A percentile compares a stretch with the other conserved stretches of the same genome.
These are phyloP conservation scores for Periconia digitata DNA, from an alignment of 2,329 filamentous ascomycete species.

Conservation along the genomic window DNA sequence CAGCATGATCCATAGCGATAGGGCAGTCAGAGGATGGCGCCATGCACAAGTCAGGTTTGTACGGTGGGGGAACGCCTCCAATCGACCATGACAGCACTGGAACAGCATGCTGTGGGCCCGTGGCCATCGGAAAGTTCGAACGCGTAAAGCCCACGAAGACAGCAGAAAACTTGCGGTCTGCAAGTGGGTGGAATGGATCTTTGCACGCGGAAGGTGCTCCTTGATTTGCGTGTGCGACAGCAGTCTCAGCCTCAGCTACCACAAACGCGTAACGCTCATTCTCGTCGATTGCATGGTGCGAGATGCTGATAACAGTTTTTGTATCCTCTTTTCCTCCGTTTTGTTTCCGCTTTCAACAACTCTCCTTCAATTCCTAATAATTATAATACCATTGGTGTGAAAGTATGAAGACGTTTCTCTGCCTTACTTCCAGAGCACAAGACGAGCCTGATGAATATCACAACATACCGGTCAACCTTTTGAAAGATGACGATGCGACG, in stretches of 20 bases:
- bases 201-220: background rate
- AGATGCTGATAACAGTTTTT: background rate
- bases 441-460: slow-evolving; percentile 1
- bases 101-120: background rate
- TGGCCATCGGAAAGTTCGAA: background rate
- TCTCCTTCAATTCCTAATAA: background rate
- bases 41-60: slow-evolving; percentile 1
- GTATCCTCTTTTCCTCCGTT: background rate
- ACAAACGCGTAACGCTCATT: background rate
- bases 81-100: background rate
- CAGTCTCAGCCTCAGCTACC: background rate
- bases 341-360: background rate
- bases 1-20: slow-evolving; percentile 6
- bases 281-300: background rate
- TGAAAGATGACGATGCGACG: background rate
- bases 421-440: slow-evolving; percentile 6
- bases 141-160: background rate
- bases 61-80: background rate
- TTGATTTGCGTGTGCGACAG: slow-evolving; percentile 6
- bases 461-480: background rate
- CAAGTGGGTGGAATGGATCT: background rate
- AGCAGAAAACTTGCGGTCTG: background rate
- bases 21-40: slow-evolving; percentile 4
- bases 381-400: background rate
- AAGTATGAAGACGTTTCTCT: slow-evolving; percentile 7